phyloP scores from a whole-genome alignment of 2,329 filamentous ascomycete genomes.

The Trichoderma koningiopsis region DNA sequence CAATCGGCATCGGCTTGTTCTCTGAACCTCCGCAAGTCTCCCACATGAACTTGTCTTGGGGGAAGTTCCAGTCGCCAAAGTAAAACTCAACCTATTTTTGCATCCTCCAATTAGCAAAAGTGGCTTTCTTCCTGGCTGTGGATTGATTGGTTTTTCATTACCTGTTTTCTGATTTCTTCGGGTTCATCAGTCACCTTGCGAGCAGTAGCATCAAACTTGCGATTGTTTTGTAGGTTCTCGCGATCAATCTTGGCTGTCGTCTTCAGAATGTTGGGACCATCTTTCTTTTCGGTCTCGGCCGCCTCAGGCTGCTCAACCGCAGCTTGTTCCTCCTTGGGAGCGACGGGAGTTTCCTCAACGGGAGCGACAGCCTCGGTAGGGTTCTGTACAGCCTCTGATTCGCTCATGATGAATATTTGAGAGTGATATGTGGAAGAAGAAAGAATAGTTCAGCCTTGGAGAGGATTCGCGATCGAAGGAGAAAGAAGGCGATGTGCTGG shows the following conservation, averaged over 20 bases:
- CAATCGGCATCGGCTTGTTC: slow-evolving; percentile 80
- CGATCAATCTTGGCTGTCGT: slow-evolving; percentile 46
- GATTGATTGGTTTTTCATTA: slow-evolving; percentile 41
- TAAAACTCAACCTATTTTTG: slow-evolving; percentile 82
- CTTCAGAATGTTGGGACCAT: slow-evolving; percentile 45
- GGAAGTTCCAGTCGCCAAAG: slow-evolving; percentile 89
- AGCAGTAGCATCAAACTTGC: slow-evolving; percentile 70
- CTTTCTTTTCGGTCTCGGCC: slow-evolving; percentile 28
- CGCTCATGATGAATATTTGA: slow-evolving; percentile 41
- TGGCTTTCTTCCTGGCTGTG: not conserved
- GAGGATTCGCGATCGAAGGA: not conserved
- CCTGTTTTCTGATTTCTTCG: slow-evolving; percentile 79
- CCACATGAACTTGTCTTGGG: slow-evolving; percentile 85
- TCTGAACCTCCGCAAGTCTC: slow-evolving; percentile 72
- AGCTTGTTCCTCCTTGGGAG: slow-evolving; percentile 32
- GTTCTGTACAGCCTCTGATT: slow-evolving; percentile 44
- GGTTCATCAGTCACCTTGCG: slow-evolving; percentile 75
- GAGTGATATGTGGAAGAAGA: not conserved
- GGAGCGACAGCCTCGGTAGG: slow-evolving; percentile 41
- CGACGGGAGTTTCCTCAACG: slow-evolving; percentile 32
- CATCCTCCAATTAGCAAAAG: not conserved
- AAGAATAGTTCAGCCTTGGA: not conserved
- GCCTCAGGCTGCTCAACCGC: slow-evolving; percentile 29
- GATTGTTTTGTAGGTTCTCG: slow-evolving; percentile 55
- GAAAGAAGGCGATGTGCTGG: not conserved